Conservation (phyloP, 2,329 filamentous ascomycete species). For the Paradendryphiella salina region DNA sequence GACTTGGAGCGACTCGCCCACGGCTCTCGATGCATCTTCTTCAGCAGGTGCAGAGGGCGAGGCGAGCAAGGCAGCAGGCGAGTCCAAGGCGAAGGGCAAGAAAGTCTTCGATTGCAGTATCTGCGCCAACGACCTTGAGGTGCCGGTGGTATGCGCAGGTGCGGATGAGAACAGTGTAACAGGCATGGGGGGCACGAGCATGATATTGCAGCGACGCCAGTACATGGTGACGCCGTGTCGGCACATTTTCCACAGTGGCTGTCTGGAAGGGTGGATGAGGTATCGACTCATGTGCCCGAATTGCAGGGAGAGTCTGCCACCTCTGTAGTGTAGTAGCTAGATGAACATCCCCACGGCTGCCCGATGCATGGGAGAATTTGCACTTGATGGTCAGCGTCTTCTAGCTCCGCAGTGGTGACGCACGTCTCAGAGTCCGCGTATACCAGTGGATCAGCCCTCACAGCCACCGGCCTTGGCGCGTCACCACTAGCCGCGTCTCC, state of each 20-base stretch:
- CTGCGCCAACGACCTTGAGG: conserved; percentile 88
- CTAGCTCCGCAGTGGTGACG: neutral
- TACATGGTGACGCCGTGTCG: conserved; percentile 99
- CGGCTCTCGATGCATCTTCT: conserved; percentile 16
- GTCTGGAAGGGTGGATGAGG: conserved; percentile 95
- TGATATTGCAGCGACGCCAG: conserved; percentile 74
- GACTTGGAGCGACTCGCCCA: conserved; percentile 20
- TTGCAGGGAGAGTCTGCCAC: conserved; percentile 85
- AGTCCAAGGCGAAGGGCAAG: conserved; percentile 58
- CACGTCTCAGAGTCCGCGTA: conserved; percentile 7
- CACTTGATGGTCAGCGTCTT: neutral
- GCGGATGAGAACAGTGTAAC: conserved; percentile 36
- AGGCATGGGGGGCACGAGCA: conserved; percentile 52
- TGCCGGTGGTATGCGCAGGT: conserved; percentile 71
- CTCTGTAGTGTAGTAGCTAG: conserved; percentile 64
- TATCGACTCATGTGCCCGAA: conserved; percentile 93
- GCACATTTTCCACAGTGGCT: conserved; percentile 91
- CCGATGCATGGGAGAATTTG: neutral
- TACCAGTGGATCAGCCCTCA: conserved; percentile 1
- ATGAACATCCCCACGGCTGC: neutral
- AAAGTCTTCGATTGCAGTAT: conserved; percentile 87
- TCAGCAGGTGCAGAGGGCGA: conserved; percentile 17
- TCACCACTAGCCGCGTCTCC: neutral
- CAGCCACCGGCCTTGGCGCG: neutral
- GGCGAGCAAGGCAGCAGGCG: conserved; percentile 37